Conservation (phyloP, 495 filamentous ascomycete genomes). For the Clavariopsis aquatica region DNA sequence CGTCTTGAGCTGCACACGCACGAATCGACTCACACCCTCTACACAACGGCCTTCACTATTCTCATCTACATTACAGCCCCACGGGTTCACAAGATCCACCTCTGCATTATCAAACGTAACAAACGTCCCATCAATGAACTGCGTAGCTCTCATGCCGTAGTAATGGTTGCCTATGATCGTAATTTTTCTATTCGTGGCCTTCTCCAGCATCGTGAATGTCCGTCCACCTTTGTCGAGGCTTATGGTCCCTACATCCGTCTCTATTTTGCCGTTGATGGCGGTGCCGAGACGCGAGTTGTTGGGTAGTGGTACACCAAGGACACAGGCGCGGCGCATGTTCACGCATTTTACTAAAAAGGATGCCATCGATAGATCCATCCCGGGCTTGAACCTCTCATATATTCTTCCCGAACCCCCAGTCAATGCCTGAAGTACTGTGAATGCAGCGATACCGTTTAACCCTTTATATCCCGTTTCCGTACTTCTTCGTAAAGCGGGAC, state of each 20-base stretch:
- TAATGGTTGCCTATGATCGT: background rate
- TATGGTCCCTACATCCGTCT: background rate
- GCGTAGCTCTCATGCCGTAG: background rate
- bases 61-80: slow-evolving; percentile 1
- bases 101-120: slow-evolving; percentile 1
- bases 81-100: background rate
- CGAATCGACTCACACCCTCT: background rate
- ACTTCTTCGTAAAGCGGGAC: background rate
- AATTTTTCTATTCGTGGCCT: background rate
- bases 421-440: background rate
- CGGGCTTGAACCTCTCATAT: background rate
- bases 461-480: background rate
- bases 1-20: background rate
- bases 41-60: background rate
- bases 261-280: background rate
- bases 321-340: background rate
- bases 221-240: background rate
- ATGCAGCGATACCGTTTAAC: background rate
- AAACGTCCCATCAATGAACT: background rate
- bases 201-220: background rate
- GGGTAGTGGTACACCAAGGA: background rate
- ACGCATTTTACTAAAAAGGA: background rate
- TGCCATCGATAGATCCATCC: background rate
- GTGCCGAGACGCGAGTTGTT: background rate
- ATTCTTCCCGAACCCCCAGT: background rate